Evolutionary conservation across 305 asterid species (phyloP), one percentile per base, ranked within the genome.

Genomic region (Plantago lanceolata): DNA sequence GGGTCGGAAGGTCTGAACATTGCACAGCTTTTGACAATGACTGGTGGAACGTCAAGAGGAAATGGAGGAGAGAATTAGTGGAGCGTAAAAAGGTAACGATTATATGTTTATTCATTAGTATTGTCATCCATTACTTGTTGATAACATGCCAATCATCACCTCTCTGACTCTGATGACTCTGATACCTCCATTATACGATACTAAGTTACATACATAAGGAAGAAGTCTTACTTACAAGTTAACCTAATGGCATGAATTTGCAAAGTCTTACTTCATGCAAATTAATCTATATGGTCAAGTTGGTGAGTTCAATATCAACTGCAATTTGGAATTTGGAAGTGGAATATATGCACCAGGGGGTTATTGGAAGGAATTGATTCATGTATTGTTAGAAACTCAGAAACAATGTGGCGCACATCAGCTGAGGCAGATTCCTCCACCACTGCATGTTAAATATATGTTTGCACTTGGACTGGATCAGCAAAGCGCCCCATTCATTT

Each of bases 1-100:
- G 59, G 59, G 37, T 21, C 29, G 35, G 37, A 54, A 54, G 29
- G 59, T 54, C 59, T 54, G 1, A 13, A n/a, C 59, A 54, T 24
- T 54, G 59, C 40, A 3, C 15, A 6, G 59, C 37, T 24, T 54
- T 54, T 54, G 59, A 54, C 19, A 13, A n/a, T 24, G 37, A 11
- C 26, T 4, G 26, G 15, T 54, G 59, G 59, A 26, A 33, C 0
- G 24, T 54, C n/a, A 54, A 54, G 37, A 54, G 40, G 59, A 54
- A 54, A 54, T 15, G 24, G 59, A 24, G 29, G n/a, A 24, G 59
- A 5, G 59, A 54, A 26, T 29, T 37, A 3, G 40, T 54, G 59
- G 59, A 54, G 12, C 40, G 59, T 16, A 54, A 54, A 24, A 54
- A 54, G 59, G 59, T 54, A 3, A 24, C 14, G 37, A 24, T 54